Base-by-base conservation (phyloP, 345 rosid genomes). In the Arabis hirsuta region DNA sequence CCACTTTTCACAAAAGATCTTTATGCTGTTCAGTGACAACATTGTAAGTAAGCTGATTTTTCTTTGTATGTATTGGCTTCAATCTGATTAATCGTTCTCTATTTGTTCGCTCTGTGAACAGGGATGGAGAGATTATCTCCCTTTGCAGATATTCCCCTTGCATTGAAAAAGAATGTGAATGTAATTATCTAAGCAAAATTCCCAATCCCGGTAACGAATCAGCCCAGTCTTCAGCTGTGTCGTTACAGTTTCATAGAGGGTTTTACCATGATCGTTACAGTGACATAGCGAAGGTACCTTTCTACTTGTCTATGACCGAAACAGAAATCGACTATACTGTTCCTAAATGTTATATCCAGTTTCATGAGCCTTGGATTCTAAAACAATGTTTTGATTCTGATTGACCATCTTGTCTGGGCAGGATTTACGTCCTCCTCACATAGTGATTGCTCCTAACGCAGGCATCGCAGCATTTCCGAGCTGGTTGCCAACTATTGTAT, bases 401-500 rank as follows among this genome's bases (percentile, higher is more conserved):
- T 52, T 59, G 3, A 67, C 10, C 54, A 22, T 42, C 73, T 43
- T 71, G 27, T 65, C 20, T 57, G 57, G 54, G 57, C 84, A 91
- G 96, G 80, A 85, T 79, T 81, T 88, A 38, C 50, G 10, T 55
- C 74, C 68, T 76, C 96, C 96, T 62, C 84, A 89, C 75, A 57
- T 91, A 65, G 60, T 95, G 71, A 80, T 95, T 67, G 96, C 90
- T 74, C 94, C 87, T 43, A 95, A 95, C 78, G 98, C 92, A 12
- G 97, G 96, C 62, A 50, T 91, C 48, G 92, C 92, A 67, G 98
- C 98, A 64, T 91, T 87, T 69, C 78, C 96, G 3, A 87, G 87
- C 76, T 95, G 98, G 98, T 65, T 84, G 48, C 87, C 90, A 11
- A 95, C 96, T 69, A 64, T 90, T 72, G 96, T 94, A 82, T 8